Evolutionary conservation across 768 basidiomycete species (phyloP).

Genomic region (Mycena galopus): DNA sequence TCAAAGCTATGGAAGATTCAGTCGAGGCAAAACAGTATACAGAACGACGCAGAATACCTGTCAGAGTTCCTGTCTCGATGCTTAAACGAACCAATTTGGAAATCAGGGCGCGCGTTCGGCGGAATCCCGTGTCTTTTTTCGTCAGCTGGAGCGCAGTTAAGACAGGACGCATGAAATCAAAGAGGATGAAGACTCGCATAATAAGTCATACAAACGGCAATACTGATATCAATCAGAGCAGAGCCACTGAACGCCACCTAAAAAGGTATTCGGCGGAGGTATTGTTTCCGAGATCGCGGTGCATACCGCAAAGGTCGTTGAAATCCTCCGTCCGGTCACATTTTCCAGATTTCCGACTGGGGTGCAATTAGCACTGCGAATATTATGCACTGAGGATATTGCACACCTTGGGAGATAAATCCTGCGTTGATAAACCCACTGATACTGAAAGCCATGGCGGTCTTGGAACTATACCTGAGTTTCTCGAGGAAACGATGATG

Average conservation of each 20-base stretch:
- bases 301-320: constrained; percentile 1
- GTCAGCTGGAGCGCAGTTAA: constrained; percentile 2
- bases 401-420: background rate
- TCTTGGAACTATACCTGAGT: background rate
- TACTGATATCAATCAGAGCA: constrained; percentile 5
- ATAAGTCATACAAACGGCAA: constrained; percentile 10
- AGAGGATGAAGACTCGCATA: background rate
- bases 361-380: background rate
- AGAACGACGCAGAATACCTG: background rate
- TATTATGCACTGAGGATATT: background rate
- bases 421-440: constrained; percentile 6
- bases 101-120: background rate
- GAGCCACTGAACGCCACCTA: constrained; percentile 1
- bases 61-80: constrained; percentile 14
- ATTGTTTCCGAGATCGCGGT: background rate
- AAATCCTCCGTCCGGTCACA: background rate
- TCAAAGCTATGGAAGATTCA: background rate
- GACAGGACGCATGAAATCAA: background rate
- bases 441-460: background rate
- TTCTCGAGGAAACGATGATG: background rate
- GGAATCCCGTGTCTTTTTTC: background rate
- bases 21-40: background rate
- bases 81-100: background rate
- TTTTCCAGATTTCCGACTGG: constrained; percentile 2
- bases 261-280: background rate